Conservation (phyloP, 1,139 yeast species). For the Nakaseomyces nivariensis region DNA sequence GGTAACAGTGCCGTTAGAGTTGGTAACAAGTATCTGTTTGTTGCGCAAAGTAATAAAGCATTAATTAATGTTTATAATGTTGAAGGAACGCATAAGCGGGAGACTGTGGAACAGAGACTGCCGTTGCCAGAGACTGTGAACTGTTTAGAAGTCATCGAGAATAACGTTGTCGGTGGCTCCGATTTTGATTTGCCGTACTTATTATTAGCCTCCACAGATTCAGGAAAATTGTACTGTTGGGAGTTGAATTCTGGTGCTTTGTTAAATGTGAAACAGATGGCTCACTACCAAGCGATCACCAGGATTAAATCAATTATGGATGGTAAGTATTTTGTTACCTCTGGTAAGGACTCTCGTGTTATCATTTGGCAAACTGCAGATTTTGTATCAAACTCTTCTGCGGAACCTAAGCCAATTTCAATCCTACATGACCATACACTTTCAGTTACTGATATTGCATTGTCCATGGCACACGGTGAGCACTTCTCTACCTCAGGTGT, state of each 20-base stretch:
- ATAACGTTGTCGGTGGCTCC: conserved; percentile 11
- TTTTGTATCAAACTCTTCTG: conserved; percentile 29
- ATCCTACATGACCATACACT: conserved; percentile 68
- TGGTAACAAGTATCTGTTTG: conserved; percentile 40
- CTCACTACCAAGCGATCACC: conserved; percentile 74
- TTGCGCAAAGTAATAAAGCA: conserved; percentile 62
- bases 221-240: conserved; percentile 78
- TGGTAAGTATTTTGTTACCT: conserved; percentile 61
- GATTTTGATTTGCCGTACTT: conserved; percentile 53
- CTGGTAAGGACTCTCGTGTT: conserved; percentile 75
- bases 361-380: conserved; percentile 67
- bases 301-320: conserved; percentile 50
- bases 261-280: conserved; percentile 55
- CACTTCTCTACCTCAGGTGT: conserved; percentile 38
- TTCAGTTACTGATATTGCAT: conserved; percentile 52
- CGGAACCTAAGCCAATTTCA: conserved; percentile 35
- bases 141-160: conserved; percentile 37
- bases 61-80: conserved; percentile 62
- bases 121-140: conserved; percentile 76
- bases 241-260: conserved; percentile 72
- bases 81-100: conserved; percentile 45
- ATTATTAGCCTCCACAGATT: conserved; percentile 43
- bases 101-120: conserved; percentile 70
- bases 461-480: conserved; percentile 23
- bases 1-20: conserved; percentile 35